Evolutionary conservation across 345 rosid species (phyloP).

Genomic region (Salix caprea): DNA sequence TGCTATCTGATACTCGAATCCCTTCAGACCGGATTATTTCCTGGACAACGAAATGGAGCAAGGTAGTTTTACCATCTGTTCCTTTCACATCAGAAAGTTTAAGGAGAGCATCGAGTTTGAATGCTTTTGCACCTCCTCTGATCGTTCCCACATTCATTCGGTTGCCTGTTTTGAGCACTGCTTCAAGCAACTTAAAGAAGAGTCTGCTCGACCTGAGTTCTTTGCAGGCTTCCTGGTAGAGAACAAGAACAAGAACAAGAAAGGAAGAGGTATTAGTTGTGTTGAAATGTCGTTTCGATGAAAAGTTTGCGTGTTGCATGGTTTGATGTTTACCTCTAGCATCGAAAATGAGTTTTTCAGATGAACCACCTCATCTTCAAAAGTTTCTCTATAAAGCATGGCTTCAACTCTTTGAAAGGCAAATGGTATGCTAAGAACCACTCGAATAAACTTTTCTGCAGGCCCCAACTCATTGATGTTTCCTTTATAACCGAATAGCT

Average conservation of each 20-base stretch:
- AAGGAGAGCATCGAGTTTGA: constrained; percentile 89
- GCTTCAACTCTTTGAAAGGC: constrained; percentile 74
- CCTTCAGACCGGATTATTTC: constrained; percentile 91
- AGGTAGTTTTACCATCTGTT: constrained; percentile 76
- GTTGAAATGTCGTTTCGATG: background rate
- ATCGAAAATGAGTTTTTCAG: constrained; percentile 82
- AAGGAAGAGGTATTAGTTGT: background rate
- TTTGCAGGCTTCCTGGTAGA: constrained; percentile 84
- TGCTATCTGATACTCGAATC: constrained; percentile 74
- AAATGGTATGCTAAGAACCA: constrained; percentile 56
- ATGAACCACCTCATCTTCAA: constrained; percentile 85
- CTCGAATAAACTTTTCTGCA: constrained; percentile 70
- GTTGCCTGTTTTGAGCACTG: constrained; percentile 94
- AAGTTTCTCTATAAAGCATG: constrained; percentile 87
- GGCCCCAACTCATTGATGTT: constrained; percentile 70
- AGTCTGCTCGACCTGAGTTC: constrained; percentile 90
- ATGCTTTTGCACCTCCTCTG: constrained; percentile 91
- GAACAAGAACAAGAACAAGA: background rate
- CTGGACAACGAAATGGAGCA: constrained; percentile 92
- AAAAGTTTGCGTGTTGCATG: background rate
- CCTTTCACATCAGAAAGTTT: constrained; percentile 94
- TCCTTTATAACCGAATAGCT: constrained; percentile 67
- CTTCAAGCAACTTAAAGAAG: constrained; percentile 82
- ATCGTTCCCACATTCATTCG: constrained; percentile 94
- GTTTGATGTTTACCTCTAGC: constrained; percentile 55